Evolutionary conservation across 768 basidiomycete genomes (phyloP).

Genomic region (Jaapia argillacea): DNA sequence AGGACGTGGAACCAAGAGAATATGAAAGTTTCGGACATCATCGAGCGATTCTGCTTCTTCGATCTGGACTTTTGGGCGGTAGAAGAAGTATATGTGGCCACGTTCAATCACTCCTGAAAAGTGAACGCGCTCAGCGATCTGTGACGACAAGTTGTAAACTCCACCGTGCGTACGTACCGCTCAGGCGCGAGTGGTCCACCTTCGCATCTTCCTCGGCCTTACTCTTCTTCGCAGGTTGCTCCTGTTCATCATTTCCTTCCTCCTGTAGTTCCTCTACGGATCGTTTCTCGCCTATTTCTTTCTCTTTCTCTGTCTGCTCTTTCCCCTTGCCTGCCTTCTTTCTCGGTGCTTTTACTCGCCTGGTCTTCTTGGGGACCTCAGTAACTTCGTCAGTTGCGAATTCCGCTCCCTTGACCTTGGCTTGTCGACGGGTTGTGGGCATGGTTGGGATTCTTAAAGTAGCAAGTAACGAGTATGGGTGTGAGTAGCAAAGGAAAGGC

Average conservation of each 20-base stretch:
- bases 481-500: too few species aligned
- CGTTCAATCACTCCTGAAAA: constrained; percentile 41
- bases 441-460: constrained; percentile 4
- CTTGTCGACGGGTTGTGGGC: constrained; percentile 14
- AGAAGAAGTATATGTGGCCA: constrained; percentile 58
- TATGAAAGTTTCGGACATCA: constrained; percentile 47
- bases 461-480: neutral
- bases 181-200: neutral
- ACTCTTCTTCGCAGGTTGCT: constrained; percentile 14
- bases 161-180: neutral
- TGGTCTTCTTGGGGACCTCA: constrained; percentile 4
- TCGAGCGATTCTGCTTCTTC: constrained; percentile 45
- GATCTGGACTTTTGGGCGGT: constrained; percentile 44
- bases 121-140: neutral
- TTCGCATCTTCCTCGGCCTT: constrained; percentile 10
- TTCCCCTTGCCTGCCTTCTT: neutral
- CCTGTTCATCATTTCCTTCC: constrained; percentile 5
- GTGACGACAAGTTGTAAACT: neutral
- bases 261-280: constrained; percentile 8
- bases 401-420: constrained; percentile 1
- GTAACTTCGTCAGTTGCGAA: constrained; percentile 1
- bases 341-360: constrained; percentile 2
- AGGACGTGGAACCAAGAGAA: constrained; percentile 48
- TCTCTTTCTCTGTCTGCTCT: constrained; percentile 2
- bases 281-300: constrained; percentile 12